Percentiles rank a stretch among this genome's conserved stretches.
These are phyloP conservation scores for Phoenix dactylifera DNA, from an alignment of 176 grass and related monocot genomes.

Conservation along the genomic window DNA sequence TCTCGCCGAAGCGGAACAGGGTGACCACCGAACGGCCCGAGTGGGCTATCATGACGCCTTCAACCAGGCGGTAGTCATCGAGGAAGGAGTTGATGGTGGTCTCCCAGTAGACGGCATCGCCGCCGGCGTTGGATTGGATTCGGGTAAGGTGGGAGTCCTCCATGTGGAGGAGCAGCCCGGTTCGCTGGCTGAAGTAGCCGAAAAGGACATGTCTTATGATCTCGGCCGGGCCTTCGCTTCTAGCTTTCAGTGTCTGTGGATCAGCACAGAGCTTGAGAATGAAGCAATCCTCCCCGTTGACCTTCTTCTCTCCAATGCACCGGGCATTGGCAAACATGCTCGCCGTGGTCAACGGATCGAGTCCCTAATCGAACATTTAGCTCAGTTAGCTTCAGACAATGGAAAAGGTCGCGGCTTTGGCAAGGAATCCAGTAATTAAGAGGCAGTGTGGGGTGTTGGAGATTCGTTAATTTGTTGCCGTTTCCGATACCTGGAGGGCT, in stretches of 20 bases:
- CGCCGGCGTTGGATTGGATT: constrained; percentile 63
- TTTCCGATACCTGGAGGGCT: constrained; percentile 58
- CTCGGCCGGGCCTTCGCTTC: constrained; percentile 83
- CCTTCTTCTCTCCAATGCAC: constrained; percentile 84
- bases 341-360: constrained; percentile 76
- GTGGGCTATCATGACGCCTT: constrained; percentile 89
- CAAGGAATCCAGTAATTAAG: too few species aligned
- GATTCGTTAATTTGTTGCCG: not conserved
- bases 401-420: too few species aligned
- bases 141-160: constrained; percentile 91
- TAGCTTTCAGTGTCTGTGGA: constrained; percentile 60
- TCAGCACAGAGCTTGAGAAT: constrained; percentile 74
- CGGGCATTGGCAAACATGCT: constrained; percentile 68
- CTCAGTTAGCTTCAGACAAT: too few species aligned
- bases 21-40: constrained; percentile 59
- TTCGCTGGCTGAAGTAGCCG: constrained; percentile 95
- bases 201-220: constrained; percentile 87
- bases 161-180: constrained; percentile 64
- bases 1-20: constrained; percentile 85
- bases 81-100: constrained; percentile 72
- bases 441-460: not conserved
- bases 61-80: constrained; percentile 67
- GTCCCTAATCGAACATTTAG: constrained; percentile 31
- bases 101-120: constrained; percentile 93
- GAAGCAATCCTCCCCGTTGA: constrained; percentile 97